A percentile compares a stretch with the other conserved stretches of the same genome.
phyloP scores from a whole-genome alignment of 1,139 yeast genomes.

The Nakaseomyces bracarensis region DNA sequence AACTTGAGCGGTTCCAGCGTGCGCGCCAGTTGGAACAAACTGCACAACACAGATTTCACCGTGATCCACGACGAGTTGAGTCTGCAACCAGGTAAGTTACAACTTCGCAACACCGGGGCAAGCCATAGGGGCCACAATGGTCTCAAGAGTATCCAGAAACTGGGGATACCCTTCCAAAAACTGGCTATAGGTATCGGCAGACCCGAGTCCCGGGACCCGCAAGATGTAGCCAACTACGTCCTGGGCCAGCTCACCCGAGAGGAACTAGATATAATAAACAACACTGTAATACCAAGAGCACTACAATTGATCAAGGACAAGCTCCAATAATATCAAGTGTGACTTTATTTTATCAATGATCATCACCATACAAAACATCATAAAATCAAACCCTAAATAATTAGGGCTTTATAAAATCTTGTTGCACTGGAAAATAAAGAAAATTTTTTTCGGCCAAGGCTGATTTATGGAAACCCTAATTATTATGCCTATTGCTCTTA shows the following conservation, averaged over 20 bases:
- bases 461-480: too few species aligned
- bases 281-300: not conserved
- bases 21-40: constrained; percentile 39
- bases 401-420: too few species aligned
- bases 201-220: constrained; percentile 39
- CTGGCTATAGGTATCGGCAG: constrained; percentile 70
- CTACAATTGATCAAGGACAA: not conserved
- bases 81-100: constrained; percentile 53
- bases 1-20: constrained; percentile 56
- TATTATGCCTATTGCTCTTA: too few species aligned
- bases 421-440: too few species aligned
- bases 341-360: too few species aligned
- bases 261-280: constrained; percentile 30
- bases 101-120: constrained; percentile 47
- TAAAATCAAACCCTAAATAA: too few species aligned
- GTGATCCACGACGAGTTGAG: constrained; percentile 73
- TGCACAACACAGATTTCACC: constrained; percentile 38
- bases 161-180: constrained; percentile 35
- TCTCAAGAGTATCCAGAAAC: constrained; percentile 35
- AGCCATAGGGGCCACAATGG: constrained; percentile 80
- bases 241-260: constrained; percentile 39
- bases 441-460: too few species aligned
- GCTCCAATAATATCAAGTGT: too few species aligned
- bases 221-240: constrained; percentile 54
- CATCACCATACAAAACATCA: too few species aligned